Conservation (phyloP, 2,329 filamentous ascomycete genomes). For the Fusarium sp. region DNA sequence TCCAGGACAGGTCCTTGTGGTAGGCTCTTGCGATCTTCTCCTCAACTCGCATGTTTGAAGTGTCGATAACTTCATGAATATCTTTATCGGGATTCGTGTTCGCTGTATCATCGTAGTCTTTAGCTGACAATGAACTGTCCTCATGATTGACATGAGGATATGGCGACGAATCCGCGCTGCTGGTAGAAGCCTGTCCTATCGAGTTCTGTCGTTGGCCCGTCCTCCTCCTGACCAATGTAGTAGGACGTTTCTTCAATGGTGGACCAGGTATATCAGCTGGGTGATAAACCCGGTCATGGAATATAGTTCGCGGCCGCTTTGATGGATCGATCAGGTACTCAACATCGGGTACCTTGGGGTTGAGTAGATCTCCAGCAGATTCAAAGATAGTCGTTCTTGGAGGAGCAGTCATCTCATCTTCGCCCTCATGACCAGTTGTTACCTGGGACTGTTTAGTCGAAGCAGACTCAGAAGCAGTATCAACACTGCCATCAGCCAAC, state of each 20-base stretch:
- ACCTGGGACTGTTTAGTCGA: constrained; percentile 48
- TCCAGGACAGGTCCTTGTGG: constrained; percentile 90
- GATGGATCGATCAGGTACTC: constrained; percentile 87
- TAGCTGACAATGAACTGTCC: constrained; percentile 54
- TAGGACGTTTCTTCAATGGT: constrained; percentile 66
- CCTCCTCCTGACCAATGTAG: constrained; percentile 49
- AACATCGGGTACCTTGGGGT: constrained; percentile 83
- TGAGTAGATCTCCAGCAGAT: constrained; percentile 90
- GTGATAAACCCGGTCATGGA: constrained; percentile 96
- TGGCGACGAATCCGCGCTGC: constrained; percentile 48
- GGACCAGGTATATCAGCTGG: constrained; percentile 91
- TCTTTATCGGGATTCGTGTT: constrained; percentile 58
- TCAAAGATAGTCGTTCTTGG: constrained; percentile 95
- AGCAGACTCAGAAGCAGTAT: constrained; percentile 1
- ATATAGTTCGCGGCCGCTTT: constrained; percentile 86
- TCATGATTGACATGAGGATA: constrained; percentile 50
- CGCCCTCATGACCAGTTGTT: constrained; percentile 61
- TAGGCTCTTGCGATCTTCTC: constrained; percentile 98
- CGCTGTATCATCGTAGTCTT: constrained; percentile 62
- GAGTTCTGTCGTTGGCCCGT: constrained; percentile 39
- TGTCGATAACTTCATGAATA: constrained; percentile 57
- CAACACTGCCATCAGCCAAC: background rate
- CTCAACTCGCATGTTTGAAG: constrained; percentile 84
- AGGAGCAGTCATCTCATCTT: constrained; percentile 69
- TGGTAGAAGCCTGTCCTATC: constrained; percentile 36